Base-by-base conservation (phyloP, 768 basidiomycete species). In the Hericium rajendrae region DNA sequence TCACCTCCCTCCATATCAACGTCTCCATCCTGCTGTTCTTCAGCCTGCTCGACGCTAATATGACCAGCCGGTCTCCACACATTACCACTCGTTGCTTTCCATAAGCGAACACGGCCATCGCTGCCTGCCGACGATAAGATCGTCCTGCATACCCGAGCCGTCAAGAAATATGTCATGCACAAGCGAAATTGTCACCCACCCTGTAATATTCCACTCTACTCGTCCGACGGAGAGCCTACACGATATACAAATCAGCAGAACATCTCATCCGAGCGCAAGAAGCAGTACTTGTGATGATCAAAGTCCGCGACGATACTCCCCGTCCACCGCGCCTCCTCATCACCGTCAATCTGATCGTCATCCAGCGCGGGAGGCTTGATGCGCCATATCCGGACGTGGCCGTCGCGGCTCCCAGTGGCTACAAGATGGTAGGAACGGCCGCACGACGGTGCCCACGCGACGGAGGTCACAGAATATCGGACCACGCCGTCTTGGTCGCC, bases 131-230 rank as follows among this genome's bases (percentile, higher is more conserved):
- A 90, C 1, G 88, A 86, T 9, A 95, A 74, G 6, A 93, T 77
- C 4, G 92, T 93, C 18, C 91, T 91, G 57, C 46, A n/a, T 38
- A 48, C 12, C 54, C 9, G 43, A 52, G 24, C 24, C 20, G n/a
- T 32, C 16, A 28, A 38, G 59, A 10, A 62, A 20, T 18, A 12
- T 24, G 13, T 38, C 16, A 20, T 26, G 37, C n/a, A 13, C 32
- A 38, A 26, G 26, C 48, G 51, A 53, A 40, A 22, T 32, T 61
- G 9, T 10, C 32, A 32, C 32, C 4, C 32, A 90, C 87, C 89
- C 89, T 38, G 86, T 89, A 51, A 94, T 84, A 67, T 95, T 95
- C 92, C 95, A 97, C 68, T 94, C 94, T 0, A 99, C 94, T 63
- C 86, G 78, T 2, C 86, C 86, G 10, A 94, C 81, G 3, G 85